Conservation (phyloP, 2,329 filamentous ascomycete genomes). For the Onygena corvina region DNA sequence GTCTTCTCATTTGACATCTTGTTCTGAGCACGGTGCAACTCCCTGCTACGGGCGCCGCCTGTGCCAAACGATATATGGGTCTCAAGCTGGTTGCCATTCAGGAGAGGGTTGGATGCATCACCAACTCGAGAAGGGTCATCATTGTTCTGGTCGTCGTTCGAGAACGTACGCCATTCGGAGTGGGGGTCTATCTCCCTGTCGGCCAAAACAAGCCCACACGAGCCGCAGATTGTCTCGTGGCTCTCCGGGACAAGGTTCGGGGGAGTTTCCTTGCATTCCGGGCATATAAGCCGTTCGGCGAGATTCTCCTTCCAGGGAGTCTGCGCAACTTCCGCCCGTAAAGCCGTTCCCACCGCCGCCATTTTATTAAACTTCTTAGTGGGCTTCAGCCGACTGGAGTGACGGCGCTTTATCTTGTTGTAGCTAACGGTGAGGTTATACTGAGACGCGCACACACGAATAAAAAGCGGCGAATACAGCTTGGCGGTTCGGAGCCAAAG, state of each 20-base stretch:
- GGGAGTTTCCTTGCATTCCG: slow-evolving; percentile 82
- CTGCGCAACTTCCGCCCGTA: slow-evolving; percentile 32
- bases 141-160: slow-evolving; percentile 91
- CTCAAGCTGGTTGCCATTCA: slow-evolving; percentile 80
- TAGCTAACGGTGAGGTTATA: slow-evolving; percentile 35
- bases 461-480: slow-evolving; percentile 60
- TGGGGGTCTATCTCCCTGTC: slow-evolving; percentile 89
- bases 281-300: slow-evolving; percentile 73
- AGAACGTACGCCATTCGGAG: slow-evolving; percentile 97
- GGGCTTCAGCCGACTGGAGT: slow-evolving; percentile 23
- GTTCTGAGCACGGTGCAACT: slow-evolving; percentile 73
- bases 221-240: slow-evolving; percentile 81
- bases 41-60: slow-evolving; percentile 54
- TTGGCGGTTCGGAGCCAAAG: slow-evolving; percentile 40
- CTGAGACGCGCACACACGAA: slow-evolving; percentile 44
- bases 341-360: slow-evolving; percentile 30
- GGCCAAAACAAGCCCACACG: slow-evolving; percentile 80
- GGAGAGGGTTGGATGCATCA: slow-evolving; percentile 77
- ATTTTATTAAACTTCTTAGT: slow-evolving; percentile 25
- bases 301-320: slow-evolving; percentile 66
- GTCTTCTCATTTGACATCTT: slow-evolving; percentile 69
- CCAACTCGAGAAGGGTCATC: slow-evolving; percentile 98
- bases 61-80: slow-evolving; percentile 80
- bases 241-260: slow-evolving; percentile 91
- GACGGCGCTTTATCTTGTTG: slow-evolving; percentile 36